Percentiles rank a stretch among this genome's conserved stretches.
Conservation (phyloP, 164 flowering plant genomes). For the Nymphaea thermarum region DNA sequence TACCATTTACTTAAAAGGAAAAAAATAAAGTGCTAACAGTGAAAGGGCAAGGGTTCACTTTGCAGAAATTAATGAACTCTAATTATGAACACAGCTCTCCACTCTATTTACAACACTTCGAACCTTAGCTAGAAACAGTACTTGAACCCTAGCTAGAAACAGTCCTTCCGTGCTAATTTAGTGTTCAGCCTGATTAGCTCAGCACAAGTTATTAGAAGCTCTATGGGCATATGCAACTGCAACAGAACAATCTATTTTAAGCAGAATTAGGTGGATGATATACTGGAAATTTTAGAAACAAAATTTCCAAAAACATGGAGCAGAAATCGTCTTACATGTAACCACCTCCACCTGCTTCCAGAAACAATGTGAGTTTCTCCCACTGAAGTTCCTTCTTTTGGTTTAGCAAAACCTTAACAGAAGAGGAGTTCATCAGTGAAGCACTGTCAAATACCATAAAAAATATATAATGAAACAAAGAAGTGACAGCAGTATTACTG, state of each 20-base stretch:
- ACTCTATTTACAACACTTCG: no score
- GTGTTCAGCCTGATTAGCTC: not conserved
- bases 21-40: no score
- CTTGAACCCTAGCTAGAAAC: not conserved
- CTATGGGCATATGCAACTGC: not conserved
- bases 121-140: not conserved
- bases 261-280: not conserved
- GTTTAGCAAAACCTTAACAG: slow-evolving; percentile 61
- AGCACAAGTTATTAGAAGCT: not conserved
- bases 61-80: no score
- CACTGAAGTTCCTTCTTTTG: slow-evolving; percentile 71
- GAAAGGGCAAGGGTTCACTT: no score
- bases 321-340: slow-evolving; percentile 5
- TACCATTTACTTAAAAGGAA: no score
- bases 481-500: slow-evolving; percentile 27
- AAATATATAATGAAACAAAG: not conserved
- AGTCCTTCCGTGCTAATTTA: not conserved
- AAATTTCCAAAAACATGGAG: not conserved
- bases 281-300: not conserved
- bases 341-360: slow-evolving; percentile 63
- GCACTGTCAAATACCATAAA: not conserved
- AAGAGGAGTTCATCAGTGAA: not conserved
- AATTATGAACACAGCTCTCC: no score
- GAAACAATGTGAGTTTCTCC: slow-evolving; percentile 66
- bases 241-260: not conserved